Base-by-base conservation (phyloP, 305 asterid genomes). In the Fraxinus paxiana region DNA sequence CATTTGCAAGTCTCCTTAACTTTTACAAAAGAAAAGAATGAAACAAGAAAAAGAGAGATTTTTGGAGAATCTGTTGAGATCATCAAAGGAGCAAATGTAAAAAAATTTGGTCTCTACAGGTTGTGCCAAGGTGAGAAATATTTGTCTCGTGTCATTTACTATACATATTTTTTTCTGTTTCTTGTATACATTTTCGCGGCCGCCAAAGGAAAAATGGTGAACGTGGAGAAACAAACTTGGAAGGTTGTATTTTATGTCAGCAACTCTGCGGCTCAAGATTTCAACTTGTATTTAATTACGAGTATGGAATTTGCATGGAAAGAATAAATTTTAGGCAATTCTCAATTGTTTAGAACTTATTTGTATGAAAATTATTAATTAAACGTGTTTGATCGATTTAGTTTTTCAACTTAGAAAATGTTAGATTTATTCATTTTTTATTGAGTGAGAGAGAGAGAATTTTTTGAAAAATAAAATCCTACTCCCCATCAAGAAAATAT, bases 21-120 rank as follows among this genome's bases (percentile, higher is more conserved):
- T 65, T 65, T 31, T 77, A 80, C 28, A 78, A 69, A 77, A 38
- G 70, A 6, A 74, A 34, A 28, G 4, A 41, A 38, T 38, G 71
- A 35, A 38, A 48, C n/a, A 38, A 20, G 17, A 20, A 26, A 33
- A 22, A 20, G 28, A 63, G 26, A 24, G 15, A 18, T 15, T 73
- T 78, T 75, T 76, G 80, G 75, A 38, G 83, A 48, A 80, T 79
- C 82, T 86, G 85, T 81, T 48, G 86, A 86, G 88, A 63, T 80
- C 86, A 59, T 33, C 59, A 83, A 84, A 83, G 79, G 73, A 84
- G 86, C 71, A 88, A 88, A 74, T 88, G 91, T 86, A 83, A 41
- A 41, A 38, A 88, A 83, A 82, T 10, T 24, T 26, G 86, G 83
- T 83, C 87, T 83, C 87, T 37, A 70, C 84, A 79, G 81, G 10